Base-by-base conservation (phyloP, 1,284 basidiomycete genomes). In the Coniferiporia sulphurascens region DNA sequence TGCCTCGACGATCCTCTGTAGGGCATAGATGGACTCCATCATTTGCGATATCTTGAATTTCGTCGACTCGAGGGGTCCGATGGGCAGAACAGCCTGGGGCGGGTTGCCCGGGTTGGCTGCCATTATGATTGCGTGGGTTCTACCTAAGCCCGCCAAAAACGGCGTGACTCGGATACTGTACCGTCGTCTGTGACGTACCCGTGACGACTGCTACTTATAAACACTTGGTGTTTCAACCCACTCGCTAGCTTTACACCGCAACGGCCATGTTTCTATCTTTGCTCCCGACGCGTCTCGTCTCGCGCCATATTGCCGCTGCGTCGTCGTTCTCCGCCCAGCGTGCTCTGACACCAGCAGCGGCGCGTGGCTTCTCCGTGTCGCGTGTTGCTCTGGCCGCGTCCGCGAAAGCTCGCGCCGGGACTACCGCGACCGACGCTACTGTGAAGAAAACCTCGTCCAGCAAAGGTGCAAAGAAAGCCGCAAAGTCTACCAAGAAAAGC, bases 1-100 rank as follows among this genome's bases (percentile, higher is more conserved):
- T 2, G 73, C 76, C 62, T 89, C 85, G 62, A 91, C 74, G 3
- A 80, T 85, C 46, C 80, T 75, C 56, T 84, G 83, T 1, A 91
- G 75, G 0, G 76, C 73, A 57, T 82, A 75, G 15, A 91, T 86
- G 4, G 86, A 87, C 55, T 90, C 88, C 53, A 89, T 82, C 36
- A 91, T 87, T 67, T 89, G 87, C 56, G 78, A 82, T 1, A 85
- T 79, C 64, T 89, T 89, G 75, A 87, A 89, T 50, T 78, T 78
- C 41, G 91, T 74, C 1, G 86, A 89, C 65, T 91, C 87, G 2
- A 91, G 79, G 62, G 89, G 87, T 2, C 77, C 68, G 21, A 74
- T 55, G 8, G 75, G 72, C 6, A 76, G 64, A 6, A 60, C 57
- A 22, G 67, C 52, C 52, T 62, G 64, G 12, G 53, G 49, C 34